A percentile compares a stretch with the other conserved stretches of the same genome.
These are phyloP conservation scores for Hypoxylon lienhwacheense DNA, from an alignment of 495 filamentous ascomycete species.

Conservation along the genomic window DNA sequence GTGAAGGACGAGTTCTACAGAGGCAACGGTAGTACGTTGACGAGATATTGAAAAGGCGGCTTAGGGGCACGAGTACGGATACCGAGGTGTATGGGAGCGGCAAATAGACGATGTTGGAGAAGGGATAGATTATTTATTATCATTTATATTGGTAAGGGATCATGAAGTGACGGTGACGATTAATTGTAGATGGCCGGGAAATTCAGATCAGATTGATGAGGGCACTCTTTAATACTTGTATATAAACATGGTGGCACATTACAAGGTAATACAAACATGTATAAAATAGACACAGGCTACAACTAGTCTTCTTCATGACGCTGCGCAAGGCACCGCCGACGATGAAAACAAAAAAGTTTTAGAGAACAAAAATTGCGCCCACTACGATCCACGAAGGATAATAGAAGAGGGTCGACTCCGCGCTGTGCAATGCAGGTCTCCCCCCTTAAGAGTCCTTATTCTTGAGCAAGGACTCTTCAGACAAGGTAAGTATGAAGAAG, in stretches of 20 bases:
- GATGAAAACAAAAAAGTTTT: slow-evolving; percentile 25
- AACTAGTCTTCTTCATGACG: slow-evolving; percentile 26
- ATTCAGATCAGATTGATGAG: no score
- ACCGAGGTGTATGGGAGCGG: no score
- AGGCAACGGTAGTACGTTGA: neutral
- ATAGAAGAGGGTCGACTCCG: slow-evolving; percentile 67
- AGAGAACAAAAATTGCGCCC: slow-evolving; percentile 37
- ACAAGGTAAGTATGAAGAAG: slow-evolving; percentile 79
- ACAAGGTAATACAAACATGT: no score
- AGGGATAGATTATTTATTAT: neutral
- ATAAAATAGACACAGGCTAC: neutral
- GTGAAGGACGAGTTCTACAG: no score
- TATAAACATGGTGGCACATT: no score
- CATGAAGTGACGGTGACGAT: no score
- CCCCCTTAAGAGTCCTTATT: slow-evolving; percentile 60
- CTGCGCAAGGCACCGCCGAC: slow-evolving; percentile 26
- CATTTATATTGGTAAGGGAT: neutral
- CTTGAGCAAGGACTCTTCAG: slow-evolving; percentile 63
- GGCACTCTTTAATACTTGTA: no score
- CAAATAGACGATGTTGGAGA: no score
- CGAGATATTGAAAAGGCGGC: neutral
- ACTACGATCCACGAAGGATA: slow-evolving; percentile 68
- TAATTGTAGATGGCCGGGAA: no score
- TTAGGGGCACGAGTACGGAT: no score
- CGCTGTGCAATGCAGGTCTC: slow-evolving; percentile 81